Evolutionary conservation across 345 rosid genomes (phyloP).

Genomic region (Trapa bicornis): DNA sequence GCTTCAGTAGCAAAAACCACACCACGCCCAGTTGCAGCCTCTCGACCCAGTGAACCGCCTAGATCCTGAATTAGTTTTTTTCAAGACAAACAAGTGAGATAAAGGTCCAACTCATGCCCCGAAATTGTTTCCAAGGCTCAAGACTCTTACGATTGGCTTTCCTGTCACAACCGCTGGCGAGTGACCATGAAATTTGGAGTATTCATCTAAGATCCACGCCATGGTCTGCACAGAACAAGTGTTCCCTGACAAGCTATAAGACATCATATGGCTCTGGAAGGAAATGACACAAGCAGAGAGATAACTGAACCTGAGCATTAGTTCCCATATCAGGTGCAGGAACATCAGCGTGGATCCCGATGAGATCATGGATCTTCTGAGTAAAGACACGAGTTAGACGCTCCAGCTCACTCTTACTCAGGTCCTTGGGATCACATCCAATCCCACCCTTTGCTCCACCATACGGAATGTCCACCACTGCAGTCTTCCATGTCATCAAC

Average conservation of each 20-base stretch:
- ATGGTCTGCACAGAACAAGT: slow-evolving; percentile 39
- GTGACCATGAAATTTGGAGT: slow-evolving; percentile 92
- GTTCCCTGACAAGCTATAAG: not conserved
- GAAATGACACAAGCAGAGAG: not conserved
- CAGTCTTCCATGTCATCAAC: slow-evolving; percentile 97
- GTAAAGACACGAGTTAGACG: slow-evolving; percentile 93
- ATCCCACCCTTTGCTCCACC: slow-evolving; percentile 99
- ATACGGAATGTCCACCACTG: slow-evolving; percentile 87
- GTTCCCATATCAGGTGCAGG: slow-evolving; percentile 99
- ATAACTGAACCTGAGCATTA: slow-evolving; percentile 49
- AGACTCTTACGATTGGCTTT: slow-evolving; percentile 61
- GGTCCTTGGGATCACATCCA: slow-evolving; percentile 63
- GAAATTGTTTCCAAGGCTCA: not conserved
- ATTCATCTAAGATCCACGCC: slow-evolving; percentile 97
- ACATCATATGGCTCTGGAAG: not conserved
- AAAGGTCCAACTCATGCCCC: not conserved
- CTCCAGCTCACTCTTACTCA: slow-evolving; percentile 64
- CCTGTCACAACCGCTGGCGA: slow-evolving; percentile 95
- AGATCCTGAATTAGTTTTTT: slow-evolving; percentile 49
- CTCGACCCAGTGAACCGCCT: slow-evolving; percentile 97
- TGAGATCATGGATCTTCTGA: slow-evolving; percentile 92
- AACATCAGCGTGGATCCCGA: slow-evolving; percentile 80
- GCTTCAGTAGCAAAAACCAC: slow-evolving; percentile 86
- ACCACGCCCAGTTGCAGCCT: slow-evolving; percentile 98
- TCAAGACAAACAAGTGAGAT: not conserved